Percentiles rank a stretch among this genome's conserved stretches.
Evolutionary conservation across 768 basidiomycete genomes (phyloP).

Genomic region (Rhizopogon roseolus): DNA sequence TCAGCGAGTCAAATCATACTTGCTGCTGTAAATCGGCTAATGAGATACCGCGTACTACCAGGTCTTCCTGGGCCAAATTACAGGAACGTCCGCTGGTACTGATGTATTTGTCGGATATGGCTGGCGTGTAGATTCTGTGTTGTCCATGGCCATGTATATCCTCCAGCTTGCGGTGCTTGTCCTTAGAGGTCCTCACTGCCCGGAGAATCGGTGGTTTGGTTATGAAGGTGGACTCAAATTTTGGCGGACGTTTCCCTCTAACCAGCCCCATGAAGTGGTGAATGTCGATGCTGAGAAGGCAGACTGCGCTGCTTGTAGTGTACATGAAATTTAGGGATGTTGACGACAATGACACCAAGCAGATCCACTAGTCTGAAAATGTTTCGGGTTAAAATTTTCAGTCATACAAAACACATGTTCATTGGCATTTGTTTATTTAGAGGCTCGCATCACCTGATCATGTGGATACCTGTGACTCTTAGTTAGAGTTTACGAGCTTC

Average conservation of each 20-base stretch:
- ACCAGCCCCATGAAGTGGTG: not conserved
- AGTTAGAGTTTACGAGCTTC: too few relatives aligned
- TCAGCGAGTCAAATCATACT: constrained; percentile 10
- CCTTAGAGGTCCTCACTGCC: constrained; percentile 30
- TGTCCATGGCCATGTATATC: constrained; percentile 30
- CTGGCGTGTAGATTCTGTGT: constrained; percentile 27
- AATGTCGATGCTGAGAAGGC: too few relatives aligned
- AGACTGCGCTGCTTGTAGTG: too few relatives aligned
- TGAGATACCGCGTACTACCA: not conserved
- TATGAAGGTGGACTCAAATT: constrained; percentile 46
- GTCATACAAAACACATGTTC: not conserved
- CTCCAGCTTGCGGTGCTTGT: constrained; percentile 29
- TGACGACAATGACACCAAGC: not conserved
- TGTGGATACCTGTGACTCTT: too few relatives aligned
- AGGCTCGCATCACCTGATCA: too few relatives aligned
- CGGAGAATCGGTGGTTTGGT: constrained; percentile 47
- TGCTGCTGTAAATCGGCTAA: not conserved
- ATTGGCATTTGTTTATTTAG: not conserved
- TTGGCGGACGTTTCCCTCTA: not conserved
- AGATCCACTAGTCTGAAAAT: not conserved
- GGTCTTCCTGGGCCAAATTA: constrained; percentile 32
- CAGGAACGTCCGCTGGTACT: constrained; percentile 37
- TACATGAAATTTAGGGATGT: not conserved
- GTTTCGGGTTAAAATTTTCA: not conserved
- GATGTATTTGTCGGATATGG: constrained; percentile 33